A percentile compares a stretch with the other conserved stretches of the same genome.
phyloP scores from a whole-genome alignment of 2,329 filamentous ascomycete species.

The Fusarium pseudoanthophilum region DNA sequence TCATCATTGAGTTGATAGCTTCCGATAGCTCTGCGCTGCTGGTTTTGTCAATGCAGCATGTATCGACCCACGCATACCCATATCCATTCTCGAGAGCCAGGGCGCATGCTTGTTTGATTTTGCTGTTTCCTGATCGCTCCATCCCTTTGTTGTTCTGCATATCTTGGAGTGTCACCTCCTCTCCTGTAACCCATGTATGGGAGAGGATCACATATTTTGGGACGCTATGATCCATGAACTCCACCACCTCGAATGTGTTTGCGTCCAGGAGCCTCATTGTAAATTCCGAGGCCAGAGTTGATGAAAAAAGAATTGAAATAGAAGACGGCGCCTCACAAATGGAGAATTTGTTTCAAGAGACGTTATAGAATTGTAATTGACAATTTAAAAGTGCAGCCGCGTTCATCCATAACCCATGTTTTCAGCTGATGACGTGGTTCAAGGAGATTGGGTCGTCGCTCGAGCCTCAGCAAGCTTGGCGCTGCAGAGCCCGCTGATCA shows the following conservation, averaged over 20 bases:
- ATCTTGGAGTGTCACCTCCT: accelerated
- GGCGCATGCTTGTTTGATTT: not conserved
- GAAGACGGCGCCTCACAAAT: not conserved
- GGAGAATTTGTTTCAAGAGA: accelerated
- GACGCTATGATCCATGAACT: not conserved
- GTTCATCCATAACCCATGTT: not conserved
- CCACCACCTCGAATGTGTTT: not conserved
- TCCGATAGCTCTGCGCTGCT: not conserved
- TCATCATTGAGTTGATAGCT: not conserved
- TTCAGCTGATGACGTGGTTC: not conserved
- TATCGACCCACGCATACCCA: not conserved
- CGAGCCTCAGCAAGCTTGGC: not conserved
- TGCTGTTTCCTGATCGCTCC: not conserved
- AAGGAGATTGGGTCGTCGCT: not conserved
- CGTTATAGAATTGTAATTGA: accelerated
- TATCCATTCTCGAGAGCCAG: not conserved
- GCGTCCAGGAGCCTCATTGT: not conserved
- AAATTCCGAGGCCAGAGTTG: accelerated
- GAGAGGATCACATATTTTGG: not conserved
- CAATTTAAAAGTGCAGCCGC: not conserved
- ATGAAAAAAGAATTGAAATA: accelerated
- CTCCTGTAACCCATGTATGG: not conserved
- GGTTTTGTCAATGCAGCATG: not conserved
- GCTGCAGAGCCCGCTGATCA: not conserved
- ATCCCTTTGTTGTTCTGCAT: accelerated